Evolutionary conservation across 352 stramenopile genomes (phyloP).

Genomic region (Phytophthora constricta): DNA sequence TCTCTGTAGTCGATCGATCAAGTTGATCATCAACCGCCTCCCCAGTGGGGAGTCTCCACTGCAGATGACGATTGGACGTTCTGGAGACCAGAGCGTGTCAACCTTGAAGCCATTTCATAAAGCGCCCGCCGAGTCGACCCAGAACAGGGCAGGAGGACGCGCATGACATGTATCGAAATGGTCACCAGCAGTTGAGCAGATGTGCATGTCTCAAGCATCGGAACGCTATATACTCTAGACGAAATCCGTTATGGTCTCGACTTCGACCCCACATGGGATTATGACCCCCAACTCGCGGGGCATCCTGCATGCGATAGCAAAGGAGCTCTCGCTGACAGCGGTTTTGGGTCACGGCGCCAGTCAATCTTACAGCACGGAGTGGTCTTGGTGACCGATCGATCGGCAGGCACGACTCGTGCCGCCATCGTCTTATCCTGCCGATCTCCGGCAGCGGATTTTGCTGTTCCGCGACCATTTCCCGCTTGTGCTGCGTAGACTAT

Average conservation of each 20-base stretch:
- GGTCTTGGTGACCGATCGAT: background rate
- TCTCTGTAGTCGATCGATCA: no score
- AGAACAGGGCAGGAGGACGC: no score
- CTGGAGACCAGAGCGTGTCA: background rate
- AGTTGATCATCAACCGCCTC: no score
- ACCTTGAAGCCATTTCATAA: conserved; percentile 8
- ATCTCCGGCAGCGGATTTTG: background rate
- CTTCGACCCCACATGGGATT: background rate
- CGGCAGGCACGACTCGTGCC: background rate
- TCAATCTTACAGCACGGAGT: background rate
- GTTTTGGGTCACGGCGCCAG: background rate
- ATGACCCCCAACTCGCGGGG: background rate
- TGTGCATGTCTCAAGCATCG: no score
- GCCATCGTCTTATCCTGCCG: background rate
- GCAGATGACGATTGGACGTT: no score
- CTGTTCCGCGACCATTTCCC: background rate
- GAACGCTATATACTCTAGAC: no score
- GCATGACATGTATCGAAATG: background rate
- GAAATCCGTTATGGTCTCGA: no score
- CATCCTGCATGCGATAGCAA: background rate
- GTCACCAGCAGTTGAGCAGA: no score
- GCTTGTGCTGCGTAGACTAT: background rate
- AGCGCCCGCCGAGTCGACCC: conserved; percentile 1
- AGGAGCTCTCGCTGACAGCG: background rate
- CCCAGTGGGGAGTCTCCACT: no score